These are phyloP conservation scores for Silene latifolia DNA, from an alignment of 148 eudicot species.

Conservation along the genomic window DNA sequence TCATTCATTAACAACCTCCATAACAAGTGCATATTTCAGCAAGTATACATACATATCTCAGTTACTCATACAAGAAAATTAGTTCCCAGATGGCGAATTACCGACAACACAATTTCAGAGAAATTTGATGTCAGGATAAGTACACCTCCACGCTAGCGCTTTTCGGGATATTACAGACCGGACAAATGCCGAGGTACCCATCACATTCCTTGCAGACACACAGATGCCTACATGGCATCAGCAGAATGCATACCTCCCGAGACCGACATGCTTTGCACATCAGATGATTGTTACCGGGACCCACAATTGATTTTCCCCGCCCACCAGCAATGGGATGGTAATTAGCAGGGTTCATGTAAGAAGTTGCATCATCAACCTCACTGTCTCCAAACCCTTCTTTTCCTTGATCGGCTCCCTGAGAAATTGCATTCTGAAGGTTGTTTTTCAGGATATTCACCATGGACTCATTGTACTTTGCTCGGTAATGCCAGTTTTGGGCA, in stretches of 20 bases:
- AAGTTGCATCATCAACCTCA: slow-evolving; percentile 71
- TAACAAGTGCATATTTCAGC: slow-evolving; percentile 28
- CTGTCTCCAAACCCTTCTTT: slow-evolving; percentile 88
- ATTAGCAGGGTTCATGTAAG: slow-evolving; percentile 54
- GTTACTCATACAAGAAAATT: slow-evolving; percentile 24
- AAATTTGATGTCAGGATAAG: slow-evolving; percentile 43
- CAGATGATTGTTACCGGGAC: slow-evolving; percentile 33
- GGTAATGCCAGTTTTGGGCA: slow-evolving; percentile 75
- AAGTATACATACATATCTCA: slow-evolving; percentile 26
- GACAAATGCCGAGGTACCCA: slow-evolving; percentile 45
- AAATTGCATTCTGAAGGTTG: slow-evolving; percentile 71
- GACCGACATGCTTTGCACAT: slow-evolving; percentile 56
- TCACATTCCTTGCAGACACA: slow-evolving; percentile 73
- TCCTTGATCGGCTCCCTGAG: slow-evolving; percentile 54
- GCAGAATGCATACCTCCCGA: slow-evolving; percentile 51
- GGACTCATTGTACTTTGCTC: slow-evolving; percentile 87
- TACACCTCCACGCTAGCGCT: slow-evolving; percentile 66
- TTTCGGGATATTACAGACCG: slow-evolving; percentile 58
- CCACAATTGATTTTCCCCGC: slow-evolving; percentile 30
- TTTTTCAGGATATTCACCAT: slow-evolving; percentile 55
- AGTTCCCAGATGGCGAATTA: neutral
- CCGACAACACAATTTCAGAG: neutral
- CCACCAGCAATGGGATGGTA: slow-evolving; percentile 33
- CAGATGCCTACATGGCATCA: slow-evolving; percentile 81
- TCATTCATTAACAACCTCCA: slow-evolving; percentile 28